Evolutionary conservation across 768 basidiomycete genomes (phyloP).

Genomic region (Hemileccinum rubropunctum): DNA sequence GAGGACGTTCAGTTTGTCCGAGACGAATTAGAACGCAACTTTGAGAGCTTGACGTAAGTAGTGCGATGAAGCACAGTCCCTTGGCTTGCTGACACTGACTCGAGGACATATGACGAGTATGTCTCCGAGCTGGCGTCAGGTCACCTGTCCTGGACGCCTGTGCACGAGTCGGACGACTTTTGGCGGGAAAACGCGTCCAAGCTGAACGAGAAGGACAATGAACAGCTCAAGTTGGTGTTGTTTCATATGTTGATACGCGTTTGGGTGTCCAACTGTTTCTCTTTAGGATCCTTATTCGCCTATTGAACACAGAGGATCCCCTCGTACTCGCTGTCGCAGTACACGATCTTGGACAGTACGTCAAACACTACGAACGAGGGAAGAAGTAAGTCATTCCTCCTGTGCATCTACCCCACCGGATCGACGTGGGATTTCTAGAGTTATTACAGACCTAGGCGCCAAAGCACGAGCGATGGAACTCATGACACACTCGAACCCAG

Average conservation of each 20-base stretch:
- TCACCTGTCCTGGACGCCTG: constrained; percentile 92
- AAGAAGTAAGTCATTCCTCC: constrained; percentile 65
- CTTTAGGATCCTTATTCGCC: constrained; percentile 65
- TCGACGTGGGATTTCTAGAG: constrained; percentile 38
- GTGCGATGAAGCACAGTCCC: not conserved
- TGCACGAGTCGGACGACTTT: constrained; percentile 95
- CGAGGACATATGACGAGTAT: constrained; percentile 95
- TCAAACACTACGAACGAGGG: constrained; percentile 86
- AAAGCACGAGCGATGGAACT: constrained; percentile 89
- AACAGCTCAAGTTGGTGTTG: constrained; percentile 71
- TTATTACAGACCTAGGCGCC: constrained; percentile 79
- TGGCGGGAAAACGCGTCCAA: constrained; percentile 94
- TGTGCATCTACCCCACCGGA: not conserved
- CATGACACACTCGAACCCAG: constrained; percentile 83
- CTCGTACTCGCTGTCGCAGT: constrained; percentile 86
- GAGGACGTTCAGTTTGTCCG: constrained; percentile 89
- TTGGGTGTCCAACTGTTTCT: not conserved
- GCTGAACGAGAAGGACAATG: constrained; percentile 80
- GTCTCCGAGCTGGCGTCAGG: constrained; percentile 86
- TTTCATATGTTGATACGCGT: not conserved
- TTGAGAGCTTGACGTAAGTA: constrained; percentile 87
- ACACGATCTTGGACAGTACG: constrained; percentile 92
- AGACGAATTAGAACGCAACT: constrained; percentile 80
- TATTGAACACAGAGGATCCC: constrained; percentile 69
- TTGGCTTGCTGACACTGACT: constrained; percentile 1